Conservation (phyloP, 2,329 filamentous ascomycete genomes). For the Botrytis deweyae region DNA sequence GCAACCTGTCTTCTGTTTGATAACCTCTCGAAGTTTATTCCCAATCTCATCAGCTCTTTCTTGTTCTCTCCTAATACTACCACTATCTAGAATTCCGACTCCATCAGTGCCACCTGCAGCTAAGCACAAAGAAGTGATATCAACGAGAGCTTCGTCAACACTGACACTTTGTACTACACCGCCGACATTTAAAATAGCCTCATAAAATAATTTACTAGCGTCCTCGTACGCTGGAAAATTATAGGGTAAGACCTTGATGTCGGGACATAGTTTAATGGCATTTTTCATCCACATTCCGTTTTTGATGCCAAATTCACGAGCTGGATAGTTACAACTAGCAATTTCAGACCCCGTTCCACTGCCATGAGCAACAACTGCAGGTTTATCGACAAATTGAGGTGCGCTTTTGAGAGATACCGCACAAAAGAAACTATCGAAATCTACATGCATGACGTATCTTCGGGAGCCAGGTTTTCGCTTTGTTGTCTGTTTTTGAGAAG, state of each 20-base stretch:
- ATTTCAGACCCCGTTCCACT: conserved; percentile 87
- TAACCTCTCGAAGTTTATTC: conserved; percentile 60
- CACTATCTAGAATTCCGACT: conserved; percentile 62
- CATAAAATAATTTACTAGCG: conserved; percentile 84
- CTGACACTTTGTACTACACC: conserved; percentile 94
- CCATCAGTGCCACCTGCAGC: conserved; percentile 66
- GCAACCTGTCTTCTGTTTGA: conserved; percentile 76
- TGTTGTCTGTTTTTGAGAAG: conserved; percentile 46
- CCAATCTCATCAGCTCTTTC: conserved; percentile 74
- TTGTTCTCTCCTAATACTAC: conserved; percentile 74
- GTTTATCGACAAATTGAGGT: conserved; percentile 74
- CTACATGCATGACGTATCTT: conserved; percentile 88
- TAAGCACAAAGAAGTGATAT: conserved; percentile 72
- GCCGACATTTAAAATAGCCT: conserved; percentile 73
- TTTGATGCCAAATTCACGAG: conserved; percentile 80
- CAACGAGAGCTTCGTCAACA: conserved; percentile 90
- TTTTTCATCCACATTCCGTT: conserved; percentile 99
- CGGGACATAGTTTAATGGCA: conserved; percentile 78
- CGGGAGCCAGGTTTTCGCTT: conserved; percentile 62
- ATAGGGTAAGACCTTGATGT: conserved; percentile 88
- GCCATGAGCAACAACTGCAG: conserved; percentile 86
- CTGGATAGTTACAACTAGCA: conserved; percentile 94
- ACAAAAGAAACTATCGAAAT: conserved; percentile 98
- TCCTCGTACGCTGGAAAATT: conserved; percentile 95
- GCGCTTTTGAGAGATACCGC: conserved; percentile 80